Conservation (phyloP, 176 grass and related monocot species). For the Ensete ventricosum region DNA sequence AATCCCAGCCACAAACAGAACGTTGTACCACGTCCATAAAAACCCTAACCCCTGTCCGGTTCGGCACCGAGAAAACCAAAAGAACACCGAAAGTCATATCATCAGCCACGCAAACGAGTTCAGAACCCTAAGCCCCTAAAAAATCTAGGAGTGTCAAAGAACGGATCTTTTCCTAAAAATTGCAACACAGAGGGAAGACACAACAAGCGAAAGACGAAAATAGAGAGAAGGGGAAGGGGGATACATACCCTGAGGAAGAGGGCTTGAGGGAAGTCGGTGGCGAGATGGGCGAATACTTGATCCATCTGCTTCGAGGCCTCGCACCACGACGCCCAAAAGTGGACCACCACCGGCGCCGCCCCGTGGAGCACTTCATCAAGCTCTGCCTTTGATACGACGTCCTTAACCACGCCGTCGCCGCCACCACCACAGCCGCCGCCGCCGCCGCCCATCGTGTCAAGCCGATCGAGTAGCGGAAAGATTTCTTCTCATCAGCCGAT, state of each 20-base stretch:
- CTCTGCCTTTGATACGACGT: slow-evolving; percentile 23
- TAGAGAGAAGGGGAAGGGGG: too few relatives aligned
- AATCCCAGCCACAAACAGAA: neutral
- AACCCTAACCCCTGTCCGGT: slow-evolving; percentile 1
- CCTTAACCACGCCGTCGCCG: slow-evolving; percentile 17
- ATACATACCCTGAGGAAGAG: slow-evolving; percentile 31
- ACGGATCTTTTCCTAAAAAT: neutral
- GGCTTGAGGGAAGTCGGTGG: slow-evolving; percentile 30
- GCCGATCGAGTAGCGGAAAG: too few relatives aligned
- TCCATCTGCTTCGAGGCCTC: slow-evolving; percentile 32
- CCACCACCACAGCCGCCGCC: neutral
- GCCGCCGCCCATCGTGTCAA: neutral
- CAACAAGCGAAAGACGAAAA: neutral
- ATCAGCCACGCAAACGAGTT: neutral
- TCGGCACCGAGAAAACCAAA: neutral
- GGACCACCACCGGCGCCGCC: slow-evolving; percentile 7
- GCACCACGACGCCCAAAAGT: slow-evolving; percentile 18
- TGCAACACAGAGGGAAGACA: neutral
- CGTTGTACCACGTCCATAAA: neutral
- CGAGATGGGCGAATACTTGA: slow-evolving; percentile 34
- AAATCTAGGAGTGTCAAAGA: neutral
- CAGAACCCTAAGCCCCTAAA: neutral
- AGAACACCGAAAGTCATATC: neutral
- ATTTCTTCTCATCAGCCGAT: too few relatives aligned
- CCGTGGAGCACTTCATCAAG: slow-evolving; percentile 24